Percentiles rank a stretch among this genome's conserved stretches.
These are phyloP conservation scores for Coniosporium tulheliwenetii DNA, from an alignment of 2,329 filamentous ascomycete genomes.

Conservation along the genomic window DNA sequence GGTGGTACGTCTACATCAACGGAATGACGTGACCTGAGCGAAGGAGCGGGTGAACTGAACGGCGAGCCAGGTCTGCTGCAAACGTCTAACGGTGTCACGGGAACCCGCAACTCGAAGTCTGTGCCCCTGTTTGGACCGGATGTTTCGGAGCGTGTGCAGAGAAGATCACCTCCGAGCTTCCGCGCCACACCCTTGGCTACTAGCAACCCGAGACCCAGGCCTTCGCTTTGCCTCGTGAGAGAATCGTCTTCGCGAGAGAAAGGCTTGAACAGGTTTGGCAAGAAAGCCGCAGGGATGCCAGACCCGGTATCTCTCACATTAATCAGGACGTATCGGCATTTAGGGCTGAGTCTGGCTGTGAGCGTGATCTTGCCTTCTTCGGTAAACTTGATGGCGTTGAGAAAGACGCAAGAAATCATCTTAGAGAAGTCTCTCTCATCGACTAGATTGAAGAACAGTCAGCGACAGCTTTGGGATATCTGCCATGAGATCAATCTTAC, in stretches of 20 bases:
- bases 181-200: slow-evolving; percentile 56
- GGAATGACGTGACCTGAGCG: not conserved
- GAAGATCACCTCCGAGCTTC: slow-evolving; percentile 52
- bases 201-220: slow-evolving; percentile 51
- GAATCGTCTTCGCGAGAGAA: slow-evolving; percentile 56
- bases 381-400: slow-evolving; percentile 59
- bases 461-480: not conserved
- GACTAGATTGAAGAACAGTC: slow-evolving; percentile 14
- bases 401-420: slow-evolving; percentile 45
- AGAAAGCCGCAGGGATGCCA: slow-evolving; percentile 50
- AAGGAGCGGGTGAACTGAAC: slow-evolving; percentile 26
- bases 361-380: slow-evolving; percentile 46
- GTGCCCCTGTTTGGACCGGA: slow-evolving; percentile 44
- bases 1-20: too few species aligned
- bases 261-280: slow-evolving; percentile 52
- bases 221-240: slow-evolving; percentile 50
- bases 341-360: slow-evolving; percentile 34
- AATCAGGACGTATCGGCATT: slow-evolving; percentile 40
- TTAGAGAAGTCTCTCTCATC: slow-evolving; percentile 50
- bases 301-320: slow-evolving; percentile 50
- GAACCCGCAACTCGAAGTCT: slow-evolving; percentile 54
- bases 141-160: slow-evolving; percentile 47
- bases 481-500: slow-evolving; percentile 9
- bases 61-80: slow-evolving; percentile 35
- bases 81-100: slow-evolving; percentile 37